Conservation (phyloP, 192 early-diverging fungal genomes). For the Rhizoclosmatium globosum region DNA sequence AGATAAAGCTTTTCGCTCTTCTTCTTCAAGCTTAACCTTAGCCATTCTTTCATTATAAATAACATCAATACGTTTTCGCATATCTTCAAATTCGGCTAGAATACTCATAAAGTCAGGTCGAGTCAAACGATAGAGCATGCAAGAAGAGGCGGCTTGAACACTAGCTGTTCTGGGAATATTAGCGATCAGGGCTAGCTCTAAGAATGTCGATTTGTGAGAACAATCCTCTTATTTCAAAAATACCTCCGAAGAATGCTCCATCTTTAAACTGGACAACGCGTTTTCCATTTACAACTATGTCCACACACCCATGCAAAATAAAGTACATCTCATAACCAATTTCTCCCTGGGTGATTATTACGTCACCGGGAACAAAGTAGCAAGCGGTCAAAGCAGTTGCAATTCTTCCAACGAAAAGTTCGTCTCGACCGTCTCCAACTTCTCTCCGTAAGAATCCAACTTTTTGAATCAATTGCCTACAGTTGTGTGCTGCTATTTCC, state of each 20-base stretch:
- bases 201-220: background rate
- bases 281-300: conserved; percentile 49
- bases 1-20: background rate
- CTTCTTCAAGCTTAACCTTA: conserved; percentile 20
- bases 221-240: background rate
- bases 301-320: conserved; percentile 48
- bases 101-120: conserved; percentile 36
- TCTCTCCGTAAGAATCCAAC: conserved; percentile 43
- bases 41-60: conserved; percentile 39
- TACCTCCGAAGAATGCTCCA: conserved; percentile 53
- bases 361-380: conserved; percentile 46
- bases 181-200: conserved; percentile 38
- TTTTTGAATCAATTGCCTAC: conserved; percentile 40
- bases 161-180: conserved; percentile 41
- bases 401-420: conserved; percentile 40
- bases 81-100: conserved; percentile 39
- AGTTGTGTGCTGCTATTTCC: conserved; percentile 47
- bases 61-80: conserved; percentile 21
- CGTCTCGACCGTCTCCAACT: conserved; percentile 41
- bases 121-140: conserved; percentile 32
- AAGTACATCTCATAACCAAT: conserved; percentile 52
- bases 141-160: conserved; percentile 23
- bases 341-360: conserved; percentile 36
- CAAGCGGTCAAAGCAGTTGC: conserved; percentile 29
- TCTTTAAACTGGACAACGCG: conserved; percentile 36